Percentiles rank a stretch among this genome's conserved stretches.
phyloP scores from a whole-genome alignment of 768 basidiomycete species.

The Podaxis rugospora region DNA sequence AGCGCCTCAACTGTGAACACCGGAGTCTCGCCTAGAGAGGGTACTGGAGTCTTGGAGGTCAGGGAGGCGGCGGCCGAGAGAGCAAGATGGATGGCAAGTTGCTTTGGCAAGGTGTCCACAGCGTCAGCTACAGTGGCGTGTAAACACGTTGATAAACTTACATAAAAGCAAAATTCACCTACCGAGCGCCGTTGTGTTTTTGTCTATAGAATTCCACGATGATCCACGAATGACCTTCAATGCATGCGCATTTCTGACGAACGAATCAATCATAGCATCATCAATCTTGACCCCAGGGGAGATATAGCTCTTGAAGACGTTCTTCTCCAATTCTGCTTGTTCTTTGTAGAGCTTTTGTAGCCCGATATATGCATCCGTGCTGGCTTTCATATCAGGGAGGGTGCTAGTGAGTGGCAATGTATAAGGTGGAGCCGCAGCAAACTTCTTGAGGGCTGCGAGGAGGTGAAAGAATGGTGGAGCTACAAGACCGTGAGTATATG shows the following conservation, averaged over 20 bases:
- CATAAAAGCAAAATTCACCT: constrained; percentile 14
- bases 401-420: constrained; percentile 81
- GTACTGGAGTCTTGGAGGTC: constrained; percentile 19
- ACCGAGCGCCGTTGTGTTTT: constrained; percentile 48
- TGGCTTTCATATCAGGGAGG: constrained; percentile 95
- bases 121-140: constrained; percentile 31
- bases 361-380: constrained; percentile 76
- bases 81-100: constrained; percentile 66
- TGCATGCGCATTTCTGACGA: constrained; percentile 79
- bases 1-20: constrained; percentile 48
- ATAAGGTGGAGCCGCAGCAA: constrained; percentile 46
- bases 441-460: constrained; percentile 66
- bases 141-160: neutral
- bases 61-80: constrained; percentile 54
- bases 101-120: constrained; percentile 41
- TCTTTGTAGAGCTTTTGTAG: constrained; percentile 84
- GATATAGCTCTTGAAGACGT: constrained; percentile 46
- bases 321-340: constrained; percentile 69
- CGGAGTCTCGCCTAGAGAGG: constrained; percentile 18
- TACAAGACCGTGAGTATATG: constrained; percentile 29
- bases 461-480: constrained; percentile 74
- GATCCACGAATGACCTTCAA: constrained; percentile 62
- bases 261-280: constrained; percentile 57
- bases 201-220: constrained; percentile 54
- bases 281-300: constrained; percentile 28